Evolutionary conservation across 148 eudicot genomes (phyloP).

Genomic region (Camellia japonica): DNA sequence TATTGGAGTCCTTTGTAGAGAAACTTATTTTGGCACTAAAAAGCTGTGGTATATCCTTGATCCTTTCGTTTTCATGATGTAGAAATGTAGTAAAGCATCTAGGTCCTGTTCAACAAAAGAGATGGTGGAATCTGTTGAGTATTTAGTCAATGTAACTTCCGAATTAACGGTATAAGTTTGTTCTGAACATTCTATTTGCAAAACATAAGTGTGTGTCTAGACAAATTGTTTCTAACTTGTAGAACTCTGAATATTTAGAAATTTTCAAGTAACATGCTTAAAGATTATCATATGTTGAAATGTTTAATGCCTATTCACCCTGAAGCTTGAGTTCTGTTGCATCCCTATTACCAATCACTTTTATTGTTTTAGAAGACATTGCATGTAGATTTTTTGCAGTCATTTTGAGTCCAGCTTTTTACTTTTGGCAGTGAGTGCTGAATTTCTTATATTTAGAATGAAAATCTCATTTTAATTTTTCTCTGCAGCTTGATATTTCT

Average conservation of each 20-base stretch:
- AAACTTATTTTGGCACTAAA: constrained; percentile 51
- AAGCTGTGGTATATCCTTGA: constrained; percentile 46
- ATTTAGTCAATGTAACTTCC: neutral
- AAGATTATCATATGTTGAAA: neutral
- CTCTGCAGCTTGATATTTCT: neutral
- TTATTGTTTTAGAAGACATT: neutral
- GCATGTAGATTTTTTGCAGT: neutral
- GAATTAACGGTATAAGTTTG: neutral
- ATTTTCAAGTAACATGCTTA: neutral
- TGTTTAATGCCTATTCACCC: constrained; percentile 1
- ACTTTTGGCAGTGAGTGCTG: neutral
- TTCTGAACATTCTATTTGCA: neutral
- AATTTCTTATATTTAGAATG: neutral
- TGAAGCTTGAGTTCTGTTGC: neutral
- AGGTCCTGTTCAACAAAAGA: neutral
- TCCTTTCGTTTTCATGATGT: constrained; percentile 8
- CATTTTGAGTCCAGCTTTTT: neutral
- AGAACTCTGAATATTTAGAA: neutral
- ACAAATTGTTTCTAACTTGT: neutral
- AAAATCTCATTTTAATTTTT: neutral
- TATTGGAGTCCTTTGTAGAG: constrained; percentile 54
- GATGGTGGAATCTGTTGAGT: neutral
- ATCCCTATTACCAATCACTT: neutral
- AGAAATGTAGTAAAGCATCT: neutral
- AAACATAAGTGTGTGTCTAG: neutral